phyloP scores from a whole-genome alignment of 257 asterid genomes.

The Capsicum chinense region DNA sequence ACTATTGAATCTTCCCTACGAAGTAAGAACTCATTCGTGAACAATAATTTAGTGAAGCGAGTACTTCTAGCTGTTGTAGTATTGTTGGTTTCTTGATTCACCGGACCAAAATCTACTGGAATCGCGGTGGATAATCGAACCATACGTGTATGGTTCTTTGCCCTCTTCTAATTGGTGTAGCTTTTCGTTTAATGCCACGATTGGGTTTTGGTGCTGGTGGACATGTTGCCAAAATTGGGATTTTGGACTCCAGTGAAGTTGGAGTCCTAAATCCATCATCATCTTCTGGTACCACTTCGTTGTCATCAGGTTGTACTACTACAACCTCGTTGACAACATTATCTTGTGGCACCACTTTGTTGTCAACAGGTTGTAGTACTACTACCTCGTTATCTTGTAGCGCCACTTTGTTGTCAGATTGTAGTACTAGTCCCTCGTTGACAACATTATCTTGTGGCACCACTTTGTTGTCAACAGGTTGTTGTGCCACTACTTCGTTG shows the following conservation, averaged over 20 bases:
- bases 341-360: too few species aligned
- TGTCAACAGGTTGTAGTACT: too few species aligned
- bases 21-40: too few species aligned
- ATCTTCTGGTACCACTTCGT: conserved; percentile 25
- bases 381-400: too few species aligned
- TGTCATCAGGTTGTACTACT: not conserved
- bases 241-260: conserved; percentile 33
- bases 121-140: not conserved
- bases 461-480: too few species aligned
- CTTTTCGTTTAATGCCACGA: conserved; percentile 8
- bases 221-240: conserved; percentile 29
- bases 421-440: too few species aligned
- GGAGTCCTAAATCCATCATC: conserved; percentile 39
- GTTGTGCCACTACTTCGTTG: not conserved
- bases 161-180: conserved; percentile 14
- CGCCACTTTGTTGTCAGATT: too few species aligned
- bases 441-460: too few species aligned
- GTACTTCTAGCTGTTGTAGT: not conserved
- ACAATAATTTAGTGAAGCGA: too few species aligned
- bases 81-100: not conserved
- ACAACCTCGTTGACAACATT: too few species aligned
- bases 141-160: conserved; percentile 9
- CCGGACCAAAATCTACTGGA: not conserved
- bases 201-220: conserved; percentile 34
- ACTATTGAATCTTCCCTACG: not conserved